A percentile compares a stretch with the other conserved stretches of the same genome.
Evolutionary conservation across 2,329 filamentous ascomycete species (phyloP).

Genomic region (Metarhizium sp.): DNA sequence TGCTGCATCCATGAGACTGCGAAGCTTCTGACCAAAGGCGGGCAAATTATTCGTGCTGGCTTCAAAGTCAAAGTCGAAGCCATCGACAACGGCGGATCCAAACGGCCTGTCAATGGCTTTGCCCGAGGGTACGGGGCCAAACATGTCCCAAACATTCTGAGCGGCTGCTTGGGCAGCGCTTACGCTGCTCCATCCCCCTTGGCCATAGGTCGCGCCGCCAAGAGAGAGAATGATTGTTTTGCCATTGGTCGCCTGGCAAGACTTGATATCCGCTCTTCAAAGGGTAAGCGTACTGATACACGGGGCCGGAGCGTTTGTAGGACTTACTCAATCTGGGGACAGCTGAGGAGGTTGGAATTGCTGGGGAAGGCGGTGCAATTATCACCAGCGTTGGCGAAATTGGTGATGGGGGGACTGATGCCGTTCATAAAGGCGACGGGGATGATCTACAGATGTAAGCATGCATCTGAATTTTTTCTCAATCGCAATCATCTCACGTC

Average conservation of each 20-base stretch:
- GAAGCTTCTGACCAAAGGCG: constrained; percentile 49
- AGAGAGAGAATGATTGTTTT: constrained; percentile 68
- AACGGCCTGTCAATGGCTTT: constrained; percentile 44
- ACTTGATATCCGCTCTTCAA: constrained; percentile 36
- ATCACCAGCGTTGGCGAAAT: constrained; percentile 57
- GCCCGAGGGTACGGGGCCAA: constrained; percentile 45
- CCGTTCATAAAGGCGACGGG: constrained; percentile 53
- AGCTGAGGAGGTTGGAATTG: constrained; percentile 30
- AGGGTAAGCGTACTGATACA: neutral
- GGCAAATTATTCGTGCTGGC: constrained; percentile 47
- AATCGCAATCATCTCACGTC: neutral
- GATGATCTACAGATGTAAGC: constrained; percentile 33
- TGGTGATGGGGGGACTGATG: constrained; percentile 45
- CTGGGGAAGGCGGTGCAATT: constrained; percentile 48
- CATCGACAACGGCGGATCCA: constrained; percentile 33
- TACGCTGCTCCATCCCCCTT: constrained; percentile 53
- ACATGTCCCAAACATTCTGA: constrained; percentile 58
- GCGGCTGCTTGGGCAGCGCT: constrained; percentile 46
- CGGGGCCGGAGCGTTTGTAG: neutral
- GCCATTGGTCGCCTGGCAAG: constrained; percentile 51
- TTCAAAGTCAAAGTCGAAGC: constrained; percentile 73
- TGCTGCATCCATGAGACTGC: constrained; percentile 42
- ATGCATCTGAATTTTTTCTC: neutral
- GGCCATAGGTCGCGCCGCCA: constrained; percentile 60
- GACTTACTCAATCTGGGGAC: constrained; percentile 54